Conservation (phyloP, 2,329 filamentous ascomycete genomes). For the Ophiostoma montium region DNA sequence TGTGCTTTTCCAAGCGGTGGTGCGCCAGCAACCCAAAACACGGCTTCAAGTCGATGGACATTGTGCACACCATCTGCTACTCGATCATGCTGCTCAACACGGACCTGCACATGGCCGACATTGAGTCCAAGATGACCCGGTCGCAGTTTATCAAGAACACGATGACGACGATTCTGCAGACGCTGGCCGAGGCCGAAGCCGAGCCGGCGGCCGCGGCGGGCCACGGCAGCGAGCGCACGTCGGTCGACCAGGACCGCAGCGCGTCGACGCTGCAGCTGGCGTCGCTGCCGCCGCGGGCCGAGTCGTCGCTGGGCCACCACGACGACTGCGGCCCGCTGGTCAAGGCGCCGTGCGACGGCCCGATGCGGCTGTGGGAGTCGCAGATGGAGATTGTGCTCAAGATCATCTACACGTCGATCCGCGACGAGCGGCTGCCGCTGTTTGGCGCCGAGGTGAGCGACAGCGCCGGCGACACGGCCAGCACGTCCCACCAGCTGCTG, state of each 20-base stretch:
- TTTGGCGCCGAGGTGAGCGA: constrained; percentile 46
- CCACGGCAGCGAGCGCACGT: neutral
- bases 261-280: constrained; percentile 1
- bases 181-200: constrained; percentile 59
- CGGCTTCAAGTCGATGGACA: constrained; percentile 81
- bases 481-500: constrained; percentile 27
- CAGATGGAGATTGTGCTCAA: constrained; percentile 87
- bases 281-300: constrained; percentile 32
- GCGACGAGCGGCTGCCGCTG: constrained; percentile 71
- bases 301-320: constrained; percentile 27
- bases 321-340: constrained; percentile 60
- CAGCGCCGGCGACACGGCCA: neutral
- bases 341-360: constrained; percentile 59
- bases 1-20: constrained; percentile 81
- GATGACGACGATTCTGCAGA: constrained; percentile 71
- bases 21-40: constrained; percentile 85
- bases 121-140: constrained; percentile 91
- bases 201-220: constrained; percentile 22
- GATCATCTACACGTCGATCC: constrained; percentile 81
- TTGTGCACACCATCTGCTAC: constrained; percentile 95
- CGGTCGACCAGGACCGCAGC: constrained; percentile 18
- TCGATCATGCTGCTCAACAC: constrained; percentile 92
- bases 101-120: constrained; percentile 87
- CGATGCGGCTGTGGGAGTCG: constrained; percentile 68
- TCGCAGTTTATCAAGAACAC: constrained; percentile 95